Evolutionary conservation across 2,329 filamentous ascomycete genomes (phyloP), one percentile per base, ranked within the genome.

Genomic region (Trichoderma harzianum): DNA sequence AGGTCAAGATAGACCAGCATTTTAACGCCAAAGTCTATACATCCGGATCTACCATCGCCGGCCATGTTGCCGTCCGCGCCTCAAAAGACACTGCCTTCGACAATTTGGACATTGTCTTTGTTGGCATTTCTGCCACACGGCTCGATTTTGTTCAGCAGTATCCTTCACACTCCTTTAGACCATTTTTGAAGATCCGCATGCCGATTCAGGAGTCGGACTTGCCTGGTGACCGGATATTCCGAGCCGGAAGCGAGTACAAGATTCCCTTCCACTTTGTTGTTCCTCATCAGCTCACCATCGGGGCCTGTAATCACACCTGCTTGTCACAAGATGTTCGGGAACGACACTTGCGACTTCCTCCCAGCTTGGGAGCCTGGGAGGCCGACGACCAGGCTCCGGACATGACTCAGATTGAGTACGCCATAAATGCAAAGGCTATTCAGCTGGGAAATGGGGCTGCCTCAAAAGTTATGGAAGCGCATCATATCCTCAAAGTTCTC

Each of bases 221-320:
- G 68, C 87, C 87, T 2, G 78, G 79, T 8, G 80, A 84, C 24
- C 80, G 83, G 39, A 76, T 87, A 34, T 85, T 89, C 72, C 80
- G 85, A 77, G 81, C 83, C n/a, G 86, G 83, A 2, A 78, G 78
- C 74, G 82, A 81, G 30, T 87, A 88, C 78, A 83, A 76, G 16
- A 78, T 90, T 28, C 87, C 87, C n/a, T 88, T 90, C 80, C 80
- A 87, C 80, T 90, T 90, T 74, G 84, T 89, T 72, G 84, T 90
- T 18, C 88, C 88, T n/a, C 82, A 83, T 74, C 84, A 88, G 69
- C 84, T 90, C 72, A 89, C 87, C 21, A 81, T 89, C 64, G 84
- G 83, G 72, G 86, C 87, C 21, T 90, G 88, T 82, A 85, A 81
- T 75, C 87, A 89, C 80, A 75, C 78, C 32, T 82, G 84, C 69